Evolutionary conservation across 1,284 basidiomycete genomes (phyloP).

Genomic region (Phlebopus sp.): DNA sequence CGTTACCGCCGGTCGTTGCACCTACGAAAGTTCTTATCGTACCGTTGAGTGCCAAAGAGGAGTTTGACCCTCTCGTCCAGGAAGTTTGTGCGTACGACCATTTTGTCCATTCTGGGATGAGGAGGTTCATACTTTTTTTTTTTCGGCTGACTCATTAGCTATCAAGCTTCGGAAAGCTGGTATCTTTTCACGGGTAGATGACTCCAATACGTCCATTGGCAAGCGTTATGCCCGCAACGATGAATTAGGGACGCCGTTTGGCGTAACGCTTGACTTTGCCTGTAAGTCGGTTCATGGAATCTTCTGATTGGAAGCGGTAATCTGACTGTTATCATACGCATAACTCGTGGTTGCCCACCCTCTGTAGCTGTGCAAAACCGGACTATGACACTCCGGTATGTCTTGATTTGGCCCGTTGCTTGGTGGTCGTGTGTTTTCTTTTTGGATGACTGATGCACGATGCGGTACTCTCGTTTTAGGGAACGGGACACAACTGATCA

Average conservation of each 20-base stretch:
- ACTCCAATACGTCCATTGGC: conserved; percentile 93
- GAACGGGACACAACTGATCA: conserved; percentile 96
- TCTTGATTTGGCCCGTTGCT: too few relatives aligned
- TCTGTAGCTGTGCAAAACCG: conserved; percentile 75
- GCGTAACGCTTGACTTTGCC: conserved; percentile 96
- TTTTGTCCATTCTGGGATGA: conserved; percentile 7
- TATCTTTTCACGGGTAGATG: conserved; percentile 91
- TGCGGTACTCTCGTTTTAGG: conserved; percentile 39
- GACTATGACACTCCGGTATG: conserved; percentile 86
- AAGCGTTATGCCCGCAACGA: conserved; percentile 98
- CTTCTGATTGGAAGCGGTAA: neutral
- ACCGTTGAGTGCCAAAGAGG: conserved; percentile 86
- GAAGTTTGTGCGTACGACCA: conserved; percentile 78
- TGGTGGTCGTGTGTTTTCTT: conserved; percentile 1
- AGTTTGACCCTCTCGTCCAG: conserved; percentile 81
- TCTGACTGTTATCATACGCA: neutral
- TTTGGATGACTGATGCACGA: conserved; percentile 1
- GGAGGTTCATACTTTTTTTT: conserved; percentile 13
- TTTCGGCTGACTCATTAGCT: conserved; percentile 46
- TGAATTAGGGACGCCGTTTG: conserved; percentile 97
- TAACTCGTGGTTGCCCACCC: neutral
- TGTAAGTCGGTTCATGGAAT: conserved; percentile 55
- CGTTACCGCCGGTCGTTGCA: conserved; percentile 87
- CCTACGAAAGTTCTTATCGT: conserved; percentile 97
- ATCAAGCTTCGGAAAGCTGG: conserved; percentile 84